Base-by-base conservation (phyloP, 495 filamentous ascomycete species). In the Tuber umbilicatum region DNA sequence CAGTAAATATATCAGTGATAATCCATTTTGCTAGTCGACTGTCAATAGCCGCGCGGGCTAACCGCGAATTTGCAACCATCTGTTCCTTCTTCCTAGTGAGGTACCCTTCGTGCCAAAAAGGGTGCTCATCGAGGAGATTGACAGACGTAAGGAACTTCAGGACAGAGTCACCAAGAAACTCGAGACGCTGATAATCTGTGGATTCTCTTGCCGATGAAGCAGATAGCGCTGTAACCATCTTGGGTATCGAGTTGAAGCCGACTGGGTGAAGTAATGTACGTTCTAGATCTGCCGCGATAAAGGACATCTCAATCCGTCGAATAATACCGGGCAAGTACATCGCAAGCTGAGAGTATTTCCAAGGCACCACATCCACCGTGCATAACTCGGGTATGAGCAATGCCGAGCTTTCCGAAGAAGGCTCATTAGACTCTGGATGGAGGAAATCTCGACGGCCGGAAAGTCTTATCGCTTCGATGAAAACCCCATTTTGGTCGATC, bases 151-250 rank as follows among this genome's bases (percentile, higher is more conserved):
- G 88, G 67, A 90, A 88, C 79, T 98, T 98, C n/a, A 99, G 86
- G 14, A 97, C 86, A 0, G 88, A 87, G 78, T 99, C 95, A 0
- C 95, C 95, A 0, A 97, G 85, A 79, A 97, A 97, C 82, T 99
- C 95, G 1, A 96, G 86, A 37, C 91, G 87, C 78, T 99, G 92
- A 81, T 99, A 99, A 75, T 97, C 87, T 0, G 85, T 88, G 4
- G 78, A 77, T 67, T 90, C 89, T 16, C 84, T 81, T 0, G 93
- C 88, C 2, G 87, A 85, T 0, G 91, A 89, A 1, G 92, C 85
- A 42, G 86, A 91, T 71, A 96, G 90, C 1, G 94, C 94, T 12
- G 88, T 91, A n/a, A 90, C 78, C 5, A 97, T 83, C 43, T 92
- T 87, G 4, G 82, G 76, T 9, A 89, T 73, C 75, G 90, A 81